Evolutionary conservation across 2,329 filamentous ascomycete genomes (phyloP), one percentile per base, ranked within the genome.

Genomic region (Sporothrix luriei): DNA sequence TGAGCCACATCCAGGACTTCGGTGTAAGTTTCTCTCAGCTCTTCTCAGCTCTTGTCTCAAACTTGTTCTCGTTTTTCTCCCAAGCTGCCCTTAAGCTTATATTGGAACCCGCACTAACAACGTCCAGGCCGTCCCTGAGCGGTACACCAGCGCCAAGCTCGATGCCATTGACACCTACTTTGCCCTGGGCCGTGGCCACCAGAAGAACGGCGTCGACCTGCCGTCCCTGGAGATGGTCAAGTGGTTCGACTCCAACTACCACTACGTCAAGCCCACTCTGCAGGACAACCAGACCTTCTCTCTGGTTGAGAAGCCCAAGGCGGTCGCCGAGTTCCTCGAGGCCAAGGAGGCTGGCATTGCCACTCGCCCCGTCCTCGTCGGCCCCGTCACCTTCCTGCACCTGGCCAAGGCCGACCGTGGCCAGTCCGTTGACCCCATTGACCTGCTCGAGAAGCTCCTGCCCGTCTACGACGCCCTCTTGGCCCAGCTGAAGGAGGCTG

Each of bases 231-330:
- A 99, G 88, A 99, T 99, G 95, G 95, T 99, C 78, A 99, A 99
- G 88, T 99, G 95, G 95, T 99, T 99, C 81, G 95, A 99, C 88
- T 97, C 93, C 75, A 99, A 99, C 91, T 99, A 99, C 90, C 95
- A 98, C 88, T 99, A 99, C 83, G 95, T 98, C 85, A 98, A 98
- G 90, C 95, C 95, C 74, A 97, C 95, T 73, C 89, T 99, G 75
- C 93, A 97, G 84, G 90, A 97, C 85, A 91, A 92, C 87, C 95
- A 99, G 88, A 90, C 87, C 79, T 99, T 99, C 90, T 94, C 91
- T 84, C 92, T 99, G 73, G 83, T 86, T 73, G 84, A 88, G 76
- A 90, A 90, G 82, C 93, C 95, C 81, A 99, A 99, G 91, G 93
- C 95, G 76, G 92, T 99, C 75, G 85, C 81, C 76, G 92, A 99